Evolutionary conservation across 2,329 filamentous ascomycete species (phyloP).

Genomic region (Fusarium siculi): DNA sequence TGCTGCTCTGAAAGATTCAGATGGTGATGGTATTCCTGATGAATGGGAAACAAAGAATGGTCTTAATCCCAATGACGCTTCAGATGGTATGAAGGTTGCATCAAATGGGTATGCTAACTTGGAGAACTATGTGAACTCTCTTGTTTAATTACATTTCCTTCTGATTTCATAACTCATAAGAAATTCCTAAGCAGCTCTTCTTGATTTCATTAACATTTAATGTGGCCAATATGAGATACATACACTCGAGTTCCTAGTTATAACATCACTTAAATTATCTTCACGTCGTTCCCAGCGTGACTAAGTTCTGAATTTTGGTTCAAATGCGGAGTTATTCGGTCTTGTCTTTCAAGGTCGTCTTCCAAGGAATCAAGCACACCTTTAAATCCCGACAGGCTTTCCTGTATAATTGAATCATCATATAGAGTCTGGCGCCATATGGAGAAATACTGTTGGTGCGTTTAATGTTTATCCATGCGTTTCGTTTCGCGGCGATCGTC

Average conservation of each 20-base stretch:
- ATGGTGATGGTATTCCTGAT: conserved; percentile 63
- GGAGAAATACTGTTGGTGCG: conserved; percentile 9
- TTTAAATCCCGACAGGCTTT: not conserved
- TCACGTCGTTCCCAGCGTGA: too few relatives aligned
- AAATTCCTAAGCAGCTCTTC: not conserved
- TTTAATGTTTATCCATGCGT: conserved; percentile 3
- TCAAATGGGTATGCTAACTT: conserved; percentile 58
- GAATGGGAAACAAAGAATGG: conserved; percentile 58
- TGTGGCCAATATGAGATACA: not conserved
- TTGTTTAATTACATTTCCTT: conserved; percentile 44
- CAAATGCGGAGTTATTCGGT: not conserved
- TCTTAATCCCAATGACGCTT: conserved; percentile 50
- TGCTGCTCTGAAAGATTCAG: conserved; percentile 53
- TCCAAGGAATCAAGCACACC: not conserved
- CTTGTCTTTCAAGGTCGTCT: not conserved
- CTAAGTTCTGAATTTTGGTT: not conserved
- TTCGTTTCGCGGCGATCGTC: conserved; percentile 6
- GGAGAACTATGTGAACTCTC: conserved; percentile 62
- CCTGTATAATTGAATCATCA: not conserved
- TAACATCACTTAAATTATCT: too few relatives aligned
- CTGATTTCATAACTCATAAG: not conserved
- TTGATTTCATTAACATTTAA: not conserved
- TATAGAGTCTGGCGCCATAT: not conserved
- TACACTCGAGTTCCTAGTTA: too few relatives aligned
- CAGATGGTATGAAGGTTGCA: conserved; percentile 55